Conservation (phyloP, 192 early-diverging fungal genomes). For the Coemansia biformis region DNA sequence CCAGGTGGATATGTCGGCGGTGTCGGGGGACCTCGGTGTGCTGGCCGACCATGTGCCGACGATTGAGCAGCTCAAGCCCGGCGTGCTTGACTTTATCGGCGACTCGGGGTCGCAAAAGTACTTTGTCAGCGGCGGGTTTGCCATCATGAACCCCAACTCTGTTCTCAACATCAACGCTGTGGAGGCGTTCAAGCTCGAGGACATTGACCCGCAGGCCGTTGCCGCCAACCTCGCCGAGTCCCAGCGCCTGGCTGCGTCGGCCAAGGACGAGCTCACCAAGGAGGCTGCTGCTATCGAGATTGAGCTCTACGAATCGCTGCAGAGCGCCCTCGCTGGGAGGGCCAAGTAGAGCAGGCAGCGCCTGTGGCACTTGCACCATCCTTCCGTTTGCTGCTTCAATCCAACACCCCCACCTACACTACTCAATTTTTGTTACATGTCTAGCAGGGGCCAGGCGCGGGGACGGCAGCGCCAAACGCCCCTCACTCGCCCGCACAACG, state of each 20-base stretch:
- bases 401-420: too few species aligned
- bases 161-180: conserved; percentile 94
- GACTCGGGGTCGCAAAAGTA: conserved; percentile 70
- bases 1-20: conserved; percentile 90
- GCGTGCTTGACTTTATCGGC: conserved; percentile 77
- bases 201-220: conserved; percentile 76
- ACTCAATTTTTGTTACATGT: too few species aligned
- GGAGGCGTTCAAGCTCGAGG: conserved; percentile 85
- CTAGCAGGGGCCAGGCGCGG: too few species aligned
- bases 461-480: too few species aligned
- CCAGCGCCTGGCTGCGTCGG: conserved; percentile 57
- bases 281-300: conserved; percentile 78
- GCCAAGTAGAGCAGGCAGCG: conserved; percentile 13
- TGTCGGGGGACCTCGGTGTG: conserved; percentile 96
- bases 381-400: too few species aligned
- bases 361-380: too few species aligned
- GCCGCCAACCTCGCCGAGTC: conserved; percentile 75
- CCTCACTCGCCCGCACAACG: too few species aligned
- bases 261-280: conserved; percentile 72
- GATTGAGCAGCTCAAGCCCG: conserved; percentile 91
- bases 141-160: conserved; percentile 93
- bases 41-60: conserved; percentile 96
- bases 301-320: conserved; percentile 83
- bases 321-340: conserved; percentile 58
- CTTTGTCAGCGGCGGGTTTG: conserved; percentile 97